Evolutionary conservation across 768 basidiomycete genomes (phyloP).

Genomic region (Paxillus rubicundulus): DNA sequence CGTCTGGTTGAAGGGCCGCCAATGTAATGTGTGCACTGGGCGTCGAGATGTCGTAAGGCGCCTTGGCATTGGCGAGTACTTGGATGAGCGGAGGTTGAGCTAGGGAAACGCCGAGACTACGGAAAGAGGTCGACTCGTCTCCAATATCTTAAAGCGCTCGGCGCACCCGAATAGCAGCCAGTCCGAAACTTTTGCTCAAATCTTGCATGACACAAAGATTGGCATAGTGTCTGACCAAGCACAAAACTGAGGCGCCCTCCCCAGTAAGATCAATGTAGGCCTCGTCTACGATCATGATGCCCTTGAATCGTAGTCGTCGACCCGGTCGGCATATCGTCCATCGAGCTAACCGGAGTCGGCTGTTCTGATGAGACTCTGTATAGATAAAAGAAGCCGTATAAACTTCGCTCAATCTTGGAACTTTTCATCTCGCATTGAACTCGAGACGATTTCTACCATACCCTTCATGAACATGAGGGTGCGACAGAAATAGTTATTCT

Average conservation of each 20-base stretch:
- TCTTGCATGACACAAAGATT: constrained; percentile 97
- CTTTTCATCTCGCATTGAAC: too few species aligned
- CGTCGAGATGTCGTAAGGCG: constrained; percentile 94
- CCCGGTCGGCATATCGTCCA: constrained; percentile 48
- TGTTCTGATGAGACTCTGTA: not conserved
- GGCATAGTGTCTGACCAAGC: constrained; percentile 73
- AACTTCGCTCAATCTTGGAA: too few species aligned
- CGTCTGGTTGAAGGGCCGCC: constrained; percentile 67
- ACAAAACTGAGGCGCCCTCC: constrained; percentile 56
- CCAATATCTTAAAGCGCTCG: not conserved
- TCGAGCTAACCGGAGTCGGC: not conserved
- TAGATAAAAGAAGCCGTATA: constrained; percentile 72
- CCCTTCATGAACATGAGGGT: too few species aligned
- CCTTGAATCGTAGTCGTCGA: constrained; percentile 87
- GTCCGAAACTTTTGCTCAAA: constrained; percentile 91
- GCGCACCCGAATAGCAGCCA: constrained; percentile 91
- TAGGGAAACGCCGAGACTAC: constrained; percentile 83
- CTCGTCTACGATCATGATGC: constrained; percentile 92
- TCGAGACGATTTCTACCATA: too few species aligned
- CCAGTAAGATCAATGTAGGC: constrained; percentile 95
- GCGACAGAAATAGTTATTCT: too few species aligned
- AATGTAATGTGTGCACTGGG: constrained; percentile 84
- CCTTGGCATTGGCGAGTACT: constrained; percentile 91
- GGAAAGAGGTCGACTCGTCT: not conserved
- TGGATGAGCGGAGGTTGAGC: constrained; percentile 90